Base-by-base conservation (phyloP, 371 early-diverging fungal species). In the Dinochytrium kinnereticum region DNA sequence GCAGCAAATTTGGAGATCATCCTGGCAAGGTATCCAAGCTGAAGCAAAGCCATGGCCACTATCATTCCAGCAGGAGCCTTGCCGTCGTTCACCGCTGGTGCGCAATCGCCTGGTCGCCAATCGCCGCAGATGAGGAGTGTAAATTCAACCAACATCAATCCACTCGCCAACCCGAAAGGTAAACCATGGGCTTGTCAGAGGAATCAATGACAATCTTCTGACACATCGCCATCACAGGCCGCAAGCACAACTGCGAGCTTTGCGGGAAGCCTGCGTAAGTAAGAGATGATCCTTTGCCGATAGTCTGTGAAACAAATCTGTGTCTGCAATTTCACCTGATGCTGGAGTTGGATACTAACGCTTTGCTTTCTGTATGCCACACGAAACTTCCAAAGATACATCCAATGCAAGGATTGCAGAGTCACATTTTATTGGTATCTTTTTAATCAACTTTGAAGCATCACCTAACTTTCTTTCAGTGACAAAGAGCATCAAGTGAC, bases 341-440 rank as follows among this genome's bases (percentile, higher is more conserved):
- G 15, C 17, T 24, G 7, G 44, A 13, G 7, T 44, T n/a, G n/a
- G n/a, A n/a, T n/a, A n/a, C n/a, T n/a, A n/a, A n/a, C n/a, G n/a
- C n/a, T 26, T 30, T 2, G 34, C 31, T 61, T 24, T 21, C 10
- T 30, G 49, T 2, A 7, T 65, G 36, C 68, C 17, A 10, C 13
- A 51, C 3, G 24, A 34, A 40, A 21, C 49, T 39, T 59, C 21
- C 38, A 37, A 66, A 81, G 81, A 44, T 83, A 85, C 72, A 74
- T 80, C 30, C 82, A 82, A 49, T 85, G 86, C 78, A 80, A 82
- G 51, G 76, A 75, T 26, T 85, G 86, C 50, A 74, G 84, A 13
- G 81, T 83, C 7, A 85, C 86, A 1, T 85, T 76, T 71, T 85
- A 85, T 69, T 85, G 85, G 85, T 83, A 69, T 55, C 57, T 55